Conservation (phyloP, 305 asterid genomes). For the Ilex paraguariensis region DNA sequence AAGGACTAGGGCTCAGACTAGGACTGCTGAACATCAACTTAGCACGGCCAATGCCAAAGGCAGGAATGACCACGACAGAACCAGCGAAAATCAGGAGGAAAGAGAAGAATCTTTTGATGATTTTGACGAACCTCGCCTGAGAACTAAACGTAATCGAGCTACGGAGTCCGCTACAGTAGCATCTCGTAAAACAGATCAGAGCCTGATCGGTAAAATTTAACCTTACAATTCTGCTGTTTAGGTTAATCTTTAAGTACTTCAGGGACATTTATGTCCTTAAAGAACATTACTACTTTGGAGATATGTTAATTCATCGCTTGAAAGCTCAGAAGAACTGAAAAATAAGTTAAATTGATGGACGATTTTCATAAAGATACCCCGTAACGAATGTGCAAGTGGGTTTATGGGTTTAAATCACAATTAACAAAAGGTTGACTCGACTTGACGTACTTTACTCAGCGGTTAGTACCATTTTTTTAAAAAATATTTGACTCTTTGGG, state of each 20-base stretch:
- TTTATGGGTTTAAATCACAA: too few relatives aligned
- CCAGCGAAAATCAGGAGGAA: slow-evolving; percentile 57
- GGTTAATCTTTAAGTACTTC: not conserved
- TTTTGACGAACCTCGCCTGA: slow-evolving; percentile 58
- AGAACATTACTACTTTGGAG: too few relatives aligned
- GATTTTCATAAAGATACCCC: too few relatives aligned
- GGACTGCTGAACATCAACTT: slow-evolving; percentile 8
- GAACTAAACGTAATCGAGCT: slow-evolving; percentile 53
- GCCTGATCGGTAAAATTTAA: slow-evolving; percentile 56
- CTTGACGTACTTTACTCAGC: too few relatives aligned
- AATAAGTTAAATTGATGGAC: too few relatives aligned
- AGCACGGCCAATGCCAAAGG: slow-evolving; percentile 1
- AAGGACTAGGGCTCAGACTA: slow-evolving; percentile 67
- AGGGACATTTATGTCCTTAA: too few relatives aligned
- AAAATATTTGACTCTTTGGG: too few relatives aligned
- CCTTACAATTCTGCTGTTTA: slow-evolving; percentile 8
- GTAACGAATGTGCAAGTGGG: too few relatives aligned
- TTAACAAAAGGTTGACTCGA: too few relatives aligned
- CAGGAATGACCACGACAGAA: slow-evolving; percentile 19
- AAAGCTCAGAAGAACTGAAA: too few relatives aligned
- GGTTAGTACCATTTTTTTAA: too few relatives aligned
- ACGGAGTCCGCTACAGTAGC: slow-evolving; percentile 57
- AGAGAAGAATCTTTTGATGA: slow-evolving; percentile 78
- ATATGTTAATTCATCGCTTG: too few relatives aligned
- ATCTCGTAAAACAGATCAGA: slow-evolving; percentile 25